phyloP scores from a whole-genome alignment of 805 yeast genomes.

The Monosporozyma aquatica region DNA sequence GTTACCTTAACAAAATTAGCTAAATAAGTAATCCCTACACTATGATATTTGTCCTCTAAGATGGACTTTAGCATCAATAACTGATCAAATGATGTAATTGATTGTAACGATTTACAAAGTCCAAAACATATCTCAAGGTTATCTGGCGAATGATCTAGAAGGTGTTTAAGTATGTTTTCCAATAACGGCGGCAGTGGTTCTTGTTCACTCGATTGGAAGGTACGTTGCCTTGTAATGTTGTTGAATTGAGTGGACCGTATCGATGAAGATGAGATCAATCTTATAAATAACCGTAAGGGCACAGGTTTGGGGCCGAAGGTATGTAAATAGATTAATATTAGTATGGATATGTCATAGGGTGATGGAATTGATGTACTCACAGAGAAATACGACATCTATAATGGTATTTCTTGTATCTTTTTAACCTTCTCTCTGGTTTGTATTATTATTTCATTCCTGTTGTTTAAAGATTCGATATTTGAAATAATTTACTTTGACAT shows the following conservation, averaged over 20 bases:
- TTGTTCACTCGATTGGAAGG: conserved; percentile 3
- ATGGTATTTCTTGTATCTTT: no score
- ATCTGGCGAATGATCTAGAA: conserved; percentile 3
- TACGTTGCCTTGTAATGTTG: conserved; percentile 4
- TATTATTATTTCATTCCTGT: no score
- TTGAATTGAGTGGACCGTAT: conserved; percentile 4
- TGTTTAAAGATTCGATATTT: no score
- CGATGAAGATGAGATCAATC: conserved; percentile 10
- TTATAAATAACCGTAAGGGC: conserved; percentile 11
- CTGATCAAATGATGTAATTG: conserved; percentile 6
- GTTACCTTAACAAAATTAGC: conserved; percentile 14
- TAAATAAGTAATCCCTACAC: conserved; percentile 10
- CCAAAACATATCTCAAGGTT: background rate
- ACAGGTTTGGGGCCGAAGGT: conserved; percentile 9
- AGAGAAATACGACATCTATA: background rate
- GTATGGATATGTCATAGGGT: conserved; percentile 22
- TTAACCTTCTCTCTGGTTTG: no score
- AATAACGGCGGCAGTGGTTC: conserved; percentile 18
- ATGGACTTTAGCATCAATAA: conserved; percentile 1
- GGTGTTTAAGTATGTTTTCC: conserved; percentile 5
- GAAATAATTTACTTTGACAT: no score
- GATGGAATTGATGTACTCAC: conserved; percentile 8
- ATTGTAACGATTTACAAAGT: conserved; percentile 3
- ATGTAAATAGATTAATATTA: conserved; percentile 17
- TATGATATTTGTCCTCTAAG: background rate